A percentile compares a stretch with the other conserved stretches of the same genome.
Conservation (phyloP, 768 basidiomycete genomes). For the Boletus rubescentipes region DNA sequence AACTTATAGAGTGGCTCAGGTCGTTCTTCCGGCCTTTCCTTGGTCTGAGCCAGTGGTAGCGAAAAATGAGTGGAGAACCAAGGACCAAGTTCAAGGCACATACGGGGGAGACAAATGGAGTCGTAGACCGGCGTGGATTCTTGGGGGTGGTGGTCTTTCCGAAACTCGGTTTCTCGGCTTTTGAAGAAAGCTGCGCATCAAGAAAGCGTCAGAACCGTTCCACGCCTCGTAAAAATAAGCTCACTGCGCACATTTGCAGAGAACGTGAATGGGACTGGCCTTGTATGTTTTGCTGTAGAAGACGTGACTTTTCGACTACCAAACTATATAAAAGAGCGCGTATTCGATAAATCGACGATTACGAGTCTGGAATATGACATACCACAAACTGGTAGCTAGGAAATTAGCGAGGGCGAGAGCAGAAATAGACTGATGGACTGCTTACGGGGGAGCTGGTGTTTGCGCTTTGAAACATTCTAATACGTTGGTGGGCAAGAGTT, state of each 20-base stretch:
- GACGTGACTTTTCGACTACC: slow-evolving; percentile 2
- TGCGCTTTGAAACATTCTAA: not conserved
- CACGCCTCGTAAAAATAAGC: not conserved
- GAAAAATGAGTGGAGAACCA: not conserved
- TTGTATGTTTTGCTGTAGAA: not conserved
- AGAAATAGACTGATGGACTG: not conserved
- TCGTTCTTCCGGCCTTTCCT: not conserved
- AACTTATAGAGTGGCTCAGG: slow-evolving; percentile 3
- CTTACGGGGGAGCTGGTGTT: not conserved
- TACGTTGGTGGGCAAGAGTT: not conserved
- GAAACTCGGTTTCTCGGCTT: not conserved
- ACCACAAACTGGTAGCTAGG: slow-evolving; percentile 4
- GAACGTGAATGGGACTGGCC: slow-evolving; percentile 7
- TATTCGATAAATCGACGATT: not conserved
- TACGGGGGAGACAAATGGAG: not conserved
- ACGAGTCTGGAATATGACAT: not conserved
- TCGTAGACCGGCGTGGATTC: not conserved
- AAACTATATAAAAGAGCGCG: not conserved
- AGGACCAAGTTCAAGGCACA: not conserved
- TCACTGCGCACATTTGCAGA: not conserved
- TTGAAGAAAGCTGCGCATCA: not conserved
- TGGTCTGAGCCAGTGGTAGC: not conserved
- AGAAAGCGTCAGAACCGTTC: not conserved
- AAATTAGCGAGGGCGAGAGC: not conserved
- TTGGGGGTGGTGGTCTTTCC: not conserved